These are phyloP conservation scores for Exophiala oligosperma DNA, from an alignment of 2,329 filamentous ascomycete genomes.

Conservation along the genomic window DNA sequence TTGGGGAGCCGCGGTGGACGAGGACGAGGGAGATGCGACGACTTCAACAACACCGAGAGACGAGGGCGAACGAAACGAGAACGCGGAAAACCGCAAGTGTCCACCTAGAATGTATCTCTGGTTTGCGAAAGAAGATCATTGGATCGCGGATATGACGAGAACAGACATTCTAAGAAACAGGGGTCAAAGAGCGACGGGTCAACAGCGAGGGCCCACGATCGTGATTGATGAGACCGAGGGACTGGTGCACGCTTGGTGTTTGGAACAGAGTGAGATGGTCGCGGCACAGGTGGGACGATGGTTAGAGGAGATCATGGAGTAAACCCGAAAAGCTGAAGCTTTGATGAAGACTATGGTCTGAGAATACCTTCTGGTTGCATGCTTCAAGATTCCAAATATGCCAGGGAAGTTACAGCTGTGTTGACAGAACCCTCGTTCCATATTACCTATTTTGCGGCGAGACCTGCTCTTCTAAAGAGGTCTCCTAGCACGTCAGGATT, in stretches of 20 bases:
- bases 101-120: slow-evolving; percentile 54
- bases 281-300: slow-evolving; percentile 53
- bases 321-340: no score
- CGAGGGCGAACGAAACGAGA: background rate
- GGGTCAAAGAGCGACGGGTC: slow-evolving; percentile 26
- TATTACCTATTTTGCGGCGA: slow-evolving; percentile 29
- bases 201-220: slow-evolving; percentile 49
- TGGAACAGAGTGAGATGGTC: slow-evolving; percentile 50
- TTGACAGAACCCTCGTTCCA: background rate
- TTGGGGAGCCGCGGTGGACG: slow-evolving; percentile 50
- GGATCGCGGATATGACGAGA: slow-evolving; percentile 60
- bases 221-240: slow-evolving; percentile 53
- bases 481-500: slow-evolving; percentile 41
- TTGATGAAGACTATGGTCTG: no score
- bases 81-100: background rate
- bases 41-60: no score
- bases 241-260: slow-evolving; percentile 61
- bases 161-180: slow-evolving; percentile 53
- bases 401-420: no score
- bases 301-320: slow-evolving; percentile 42
- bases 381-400: no score
- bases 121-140: slow-evolving; percentile 61
- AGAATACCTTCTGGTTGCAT: background rate
- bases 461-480: slow-evolving; percentile 45
- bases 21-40: slow-evolving; percentile 5